phyloP scores from a whole-genome alignment of 768 basidiomycete genomes.

The Leucosporidium creatinivorum region DNA sequence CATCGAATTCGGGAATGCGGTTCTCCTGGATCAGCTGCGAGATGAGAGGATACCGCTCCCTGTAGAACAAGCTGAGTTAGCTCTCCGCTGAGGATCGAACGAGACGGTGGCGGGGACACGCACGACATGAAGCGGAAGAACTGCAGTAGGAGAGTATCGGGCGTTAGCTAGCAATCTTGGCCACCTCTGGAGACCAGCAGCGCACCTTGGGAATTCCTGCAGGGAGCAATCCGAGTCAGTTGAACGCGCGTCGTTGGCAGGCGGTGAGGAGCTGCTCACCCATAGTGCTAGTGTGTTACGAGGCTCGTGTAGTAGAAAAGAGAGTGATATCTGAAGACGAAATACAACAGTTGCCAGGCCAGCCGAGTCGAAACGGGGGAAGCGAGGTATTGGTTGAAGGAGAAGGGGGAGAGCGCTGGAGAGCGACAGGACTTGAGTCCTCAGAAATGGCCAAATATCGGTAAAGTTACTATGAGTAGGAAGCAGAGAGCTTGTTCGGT shows the following conservation, averaged over 20 bases:
- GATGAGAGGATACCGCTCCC: constrained; percentile 95
- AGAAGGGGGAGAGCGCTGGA: too few species aligned
- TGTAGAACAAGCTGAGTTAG: constrained; percentile 39
- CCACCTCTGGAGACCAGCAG: background rate
- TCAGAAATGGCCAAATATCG: too few species aligned
- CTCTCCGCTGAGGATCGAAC: background rate
- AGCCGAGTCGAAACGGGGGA: too few species aligned
- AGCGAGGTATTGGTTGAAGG: too few species aligned
- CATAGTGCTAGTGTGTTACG: too few species aligned
- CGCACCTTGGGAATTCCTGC: constrained; percentile 34
- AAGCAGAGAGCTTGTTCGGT: too few species aligned
- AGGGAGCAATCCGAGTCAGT: background rate
- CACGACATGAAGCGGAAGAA: constrained; percentile 42
- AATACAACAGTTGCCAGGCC: too few species aligned
- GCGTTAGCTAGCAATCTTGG: background rate
- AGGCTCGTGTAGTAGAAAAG: too few species aligned
- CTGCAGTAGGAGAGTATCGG: background rate
- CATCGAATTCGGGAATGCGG: constrained; percentile 97
- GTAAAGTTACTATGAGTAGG: too few species aligned
- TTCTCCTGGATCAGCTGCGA: constrained; percentile 97
- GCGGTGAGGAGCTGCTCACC: too few species aligned
- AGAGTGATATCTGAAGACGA: too few species aligned
- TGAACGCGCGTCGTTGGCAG: background rate
- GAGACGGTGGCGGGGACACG: constrained; percentile 4
- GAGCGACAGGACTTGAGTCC: too few species aligned